These are phyloP conservation scores for Irpex rosettiformis DNA, from an alignment of 1,284 basidiomycete genomes.

Conservation along the genomic window DNA sequence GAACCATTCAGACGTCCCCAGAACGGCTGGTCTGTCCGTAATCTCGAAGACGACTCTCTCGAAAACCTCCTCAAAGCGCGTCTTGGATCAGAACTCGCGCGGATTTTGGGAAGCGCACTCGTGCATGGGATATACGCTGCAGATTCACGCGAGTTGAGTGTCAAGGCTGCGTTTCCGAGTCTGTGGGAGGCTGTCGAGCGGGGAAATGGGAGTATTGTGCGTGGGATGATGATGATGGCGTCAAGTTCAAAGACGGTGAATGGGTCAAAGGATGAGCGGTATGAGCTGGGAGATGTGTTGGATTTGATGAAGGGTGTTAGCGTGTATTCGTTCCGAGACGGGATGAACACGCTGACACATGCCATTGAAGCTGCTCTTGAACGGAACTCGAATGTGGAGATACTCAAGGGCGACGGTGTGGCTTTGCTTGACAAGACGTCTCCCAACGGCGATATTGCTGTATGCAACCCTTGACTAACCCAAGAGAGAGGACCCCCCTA, in stretches of 20 bases:
- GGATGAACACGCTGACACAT: slow-evolving; percentile 67
- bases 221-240: slow-evolving; percentile 44
- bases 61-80: slow-evolving; percentile 76
- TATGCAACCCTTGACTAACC: slow-evolving; percentile 9
- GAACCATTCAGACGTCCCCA: slow-evolving; percentile 50
- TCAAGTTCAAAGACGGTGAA: slow-evolving; percentile 16
- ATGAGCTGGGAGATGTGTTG: slow-evolving; percentile 52
- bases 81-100: slow-evolving; percentile 73
- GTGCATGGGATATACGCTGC: slow-evolving; percentile 94
- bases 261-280: slow-evolving; percentile 25
- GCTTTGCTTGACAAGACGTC: slow-evolving; percentile 33
- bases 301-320: slow-evolving; percentile 58
- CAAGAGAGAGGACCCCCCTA: not conserved
- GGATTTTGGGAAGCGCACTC: slow-evolving; percentile 77
- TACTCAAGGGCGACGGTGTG: slow-evolving; percentile 46
- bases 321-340: slow-evolving; percentile 80
- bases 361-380: slow-evolving; percentile 52
- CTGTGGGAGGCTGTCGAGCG: slow-evolving; percentile 68
- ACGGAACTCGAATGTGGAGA: slow-evolving; percentile 50
- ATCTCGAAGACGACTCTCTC: slow-evolving; percentile 59
- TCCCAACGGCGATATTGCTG: slow-evolving; percentile 40
- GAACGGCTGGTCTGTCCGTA: slow-evolving; percentile 29
- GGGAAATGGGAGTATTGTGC: slow-evolving; percentile 65
- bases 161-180: slow-evolving; percentile 74
- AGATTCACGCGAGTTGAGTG: slow-evolving; percentile 73